Evolutionary conservation across 148 eudicot genomes (phyloP), one percentile per base, ranked within the genome.

Genomic region (Spergularia marina): DNA sequence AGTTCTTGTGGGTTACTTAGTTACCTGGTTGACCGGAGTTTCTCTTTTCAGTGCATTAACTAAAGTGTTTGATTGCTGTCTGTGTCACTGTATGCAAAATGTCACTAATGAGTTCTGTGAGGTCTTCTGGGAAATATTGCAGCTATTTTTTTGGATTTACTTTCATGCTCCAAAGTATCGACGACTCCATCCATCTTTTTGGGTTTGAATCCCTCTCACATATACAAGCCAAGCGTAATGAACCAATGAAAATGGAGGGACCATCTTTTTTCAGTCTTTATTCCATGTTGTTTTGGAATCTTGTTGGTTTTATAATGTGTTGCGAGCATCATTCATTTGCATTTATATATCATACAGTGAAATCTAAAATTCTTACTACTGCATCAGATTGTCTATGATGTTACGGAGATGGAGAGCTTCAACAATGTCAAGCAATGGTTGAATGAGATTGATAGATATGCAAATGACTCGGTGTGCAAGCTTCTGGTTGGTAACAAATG

Each of bases 351-450:
- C 13, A 12, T 7, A 21, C 57, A 13, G 63, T 61, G 9, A 70
- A 53, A 65, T 21, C 34, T 21, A 51, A 25, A 63, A 10, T 1
- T 16, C 17, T 44, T 30, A 68, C 39, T 82, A 41, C 63, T 89
- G 56, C 30, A 49, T 81, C 83, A 93, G 98, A 91, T 93, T 80
- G 97, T 93, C 68, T 93, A 93, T 53, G 97, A 93, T 82, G 98
- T 93, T 61, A 93, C 97, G 53, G 98, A 93, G 75, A 91, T 89
- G 98, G 98, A 93, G 89, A 93, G 98, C 88, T 93, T 89, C 88
- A 93, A 89, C 89, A 91, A 94, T 86, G 97, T 91, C n/a, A 88
- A 91, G 86, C 98, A 91, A 83, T 94, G 98, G 98, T 74, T 94
- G 78, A 89, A 85, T 85, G 98, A 91, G 85, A 91, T 91, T 30